Conservation (phyloP, 2,329 filamentous ascomycete genomes). For the Fusarium sp. region DNA sequence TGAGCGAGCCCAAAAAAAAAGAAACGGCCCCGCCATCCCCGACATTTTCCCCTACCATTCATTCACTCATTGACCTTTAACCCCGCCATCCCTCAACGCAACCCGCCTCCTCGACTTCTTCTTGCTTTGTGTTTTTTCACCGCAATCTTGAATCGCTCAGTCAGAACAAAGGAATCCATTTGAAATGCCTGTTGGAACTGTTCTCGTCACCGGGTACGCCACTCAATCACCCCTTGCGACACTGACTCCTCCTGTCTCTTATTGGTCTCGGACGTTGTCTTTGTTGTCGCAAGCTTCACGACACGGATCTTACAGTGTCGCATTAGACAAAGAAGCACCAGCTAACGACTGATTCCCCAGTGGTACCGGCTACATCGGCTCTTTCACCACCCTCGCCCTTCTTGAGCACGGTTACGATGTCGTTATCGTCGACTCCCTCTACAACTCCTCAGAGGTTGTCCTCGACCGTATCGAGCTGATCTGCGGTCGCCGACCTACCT, state of each 20-base stretch:
- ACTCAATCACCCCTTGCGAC: conserved; percentile 25
- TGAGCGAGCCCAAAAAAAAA: conserved; percentile 9
- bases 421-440: conserved; percentile 94
- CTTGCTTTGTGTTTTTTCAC: conserved; percentile 26
- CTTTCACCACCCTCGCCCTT: conserved; percentile 91
- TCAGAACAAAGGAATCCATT: conserved; percentile 37
- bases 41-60: neutral
- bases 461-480: conserved; percentile 96
- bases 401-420: conserved; percentile 96
- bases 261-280: neutral
- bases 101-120: conserved; percentile 7
- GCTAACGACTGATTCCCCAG: conserved; percentile 58
- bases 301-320: conserved; percentile 12
- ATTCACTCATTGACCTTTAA: conserved; percentile 18
- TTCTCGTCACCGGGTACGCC: conserved; percentile 87
- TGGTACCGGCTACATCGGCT: conserved; percentile 99
- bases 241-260: neutral
- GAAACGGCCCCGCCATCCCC: conserved; percentile 33
- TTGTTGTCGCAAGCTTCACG: conserved; percentile 29
- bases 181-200: conserved; percentile 83
- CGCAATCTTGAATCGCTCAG: conserved; percentile 28
- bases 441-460: conserved; percentile 93
- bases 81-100: conserved; percentile 29
- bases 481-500: conserved; percentile 84
- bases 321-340: conserved; percentile 16